Evolutionary conservation across 2,329 filamentous ascomycete genomes (phyloP), one percentile per base, ranked within the genome.

Genomic region (Chlorencoelia australis): DNA sequence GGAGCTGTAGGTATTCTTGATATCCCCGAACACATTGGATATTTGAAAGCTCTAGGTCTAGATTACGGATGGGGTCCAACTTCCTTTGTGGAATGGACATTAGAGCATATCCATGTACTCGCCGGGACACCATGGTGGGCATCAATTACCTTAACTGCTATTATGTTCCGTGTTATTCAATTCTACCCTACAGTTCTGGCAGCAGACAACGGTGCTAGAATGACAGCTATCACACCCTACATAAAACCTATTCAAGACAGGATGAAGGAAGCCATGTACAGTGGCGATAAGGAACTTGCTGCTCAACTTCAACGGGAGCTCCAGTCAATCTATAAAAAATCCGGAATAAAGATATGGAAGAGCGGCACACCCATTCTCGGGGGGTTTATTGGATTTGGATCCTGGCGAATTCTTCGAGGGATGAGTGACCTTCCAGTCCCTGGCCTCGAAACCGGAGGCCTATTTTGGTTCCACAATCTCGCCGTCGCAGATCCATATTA

Each of bases 61-160:
- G 84, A 96, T 51, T 96, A 81, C 53, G 87, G 89, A 55, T 88
- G 67, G 65, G 89, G 89, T 11, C 75, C 83, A 4, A 84, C 87
- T 0, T 64, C 78, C 4, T 47, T 75, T 11, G 76, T 91, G 59
- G 71, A 95, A 62, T 88, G 71, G 68, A 15, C 74, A 3, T 63
- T 96, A 8, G 91, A 98, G 65, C 77, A 89, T 55, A 56, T 93
- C 26, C 86, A 98, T 61, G 67, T 95, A 43, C 79, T 71, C 49
- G 39, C 59, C 2, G 85, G 81, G 22, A 61, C 85, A 37, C 84
- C 86, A 9, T 96, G 91, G 91, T 87, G 83, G 68, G 77, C 66
- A 2, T 75, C 82, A 41, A 82, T 95, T 50, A 59, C 79, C 29
- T 59, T 69, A 4, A 72, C 79, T 0, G 78, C 81, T 21, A 21